Conservation (phyloP, 2,329 filamentous ascomycete species). For the Chrysoporthe deuterocubensis region DNA sequence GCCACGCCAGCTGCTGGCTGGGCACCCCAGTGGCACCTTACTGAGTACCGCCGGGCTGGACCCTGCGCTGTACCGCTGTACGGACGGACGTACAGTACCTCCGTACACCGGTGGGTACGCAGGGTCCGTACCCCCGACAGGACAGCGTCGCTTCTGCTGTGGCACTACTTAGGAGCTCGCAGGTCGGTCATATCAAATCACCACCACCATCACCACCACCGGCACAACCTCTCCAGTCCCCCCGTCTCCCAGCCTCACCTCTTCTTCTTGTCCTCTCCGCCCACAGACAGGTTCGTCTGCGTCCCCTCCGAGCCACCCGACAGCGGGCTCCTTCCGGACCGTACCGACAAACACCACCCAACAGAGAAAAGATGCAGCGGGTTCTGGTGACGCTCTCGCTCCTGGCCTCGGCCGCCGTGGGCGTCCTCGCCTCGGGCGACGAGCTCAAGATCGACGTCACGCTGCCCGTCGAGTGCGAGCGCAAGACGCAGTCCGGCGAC, state of each 20-base stretch:
- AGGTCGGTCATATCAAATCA: no score
- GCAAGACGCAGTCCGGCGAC: constrained; percentile 78
- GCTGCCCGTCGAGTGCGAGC: constrained; percentile 74
- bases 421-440: constrained; percentile 55
- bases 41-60: no score
- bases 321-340: not conserved
- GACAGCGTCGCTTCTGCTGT: constrained; percentile 9
- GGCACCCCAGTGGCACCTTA: no score
- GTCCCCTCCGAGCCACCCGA: not conserved
- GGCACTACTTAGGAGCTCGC: not conserved
- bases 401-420: constrained; percentile 55
- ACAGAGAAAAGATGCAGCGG: constrained; percentile 50
- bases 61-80: not conserved
- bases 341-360: constrained; percentile 4
- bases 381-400: constrained; percentile 53
- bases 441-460: constrained; percentile 81
- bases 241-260: not conserved
- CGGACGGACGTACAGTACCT: no score
- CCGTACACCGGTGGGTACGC: no score
- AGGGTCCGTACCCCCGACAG: constrained; percentile 5
- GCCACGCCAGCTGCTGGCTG: no score
- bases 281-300: not conserved
- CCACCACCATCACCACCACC: not conserved
- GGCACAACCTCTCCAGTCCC: not conserved
- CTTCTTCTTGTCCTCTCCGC: not conserved